Conservation (phyloP, 345 rosid genomes). For the Linum trigynum region DNA sequence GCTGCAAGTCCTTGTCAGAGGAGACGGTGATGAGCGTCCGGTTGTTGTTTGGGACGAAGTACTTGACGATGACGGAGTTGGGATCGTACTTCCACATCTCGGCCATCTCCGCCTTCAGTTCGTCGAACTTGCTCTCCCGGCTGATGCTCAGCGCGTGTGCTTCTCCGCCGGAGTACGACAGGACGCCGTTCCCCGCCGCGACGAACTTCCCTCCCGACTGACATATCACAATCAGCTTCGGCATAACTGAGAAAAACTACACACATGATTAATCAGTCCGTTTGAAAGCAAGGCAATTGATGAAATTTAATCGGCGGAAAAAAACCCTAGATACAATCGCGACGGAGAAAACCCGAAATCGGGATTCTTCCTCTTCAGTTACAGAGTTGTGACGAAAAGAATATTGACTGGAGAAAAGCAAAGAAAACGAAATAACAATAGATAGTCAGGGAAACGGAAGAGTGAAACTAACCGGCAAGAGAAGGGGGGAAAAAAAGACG, state of each 20-base stretch:
- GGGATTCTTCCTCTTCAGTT: neutral
- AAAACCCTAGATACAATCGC: conserved; percentile 1
- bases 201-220: conserved; percentile 22
- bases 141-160: conserved; percentile 19
- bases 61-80: conserved; percentile 11
- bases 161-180: conserved; percentile 21
- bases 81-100: conserved; percentile 21
- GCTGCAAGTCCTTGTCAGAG: conserved; percentile 19
- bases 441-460: neutral
- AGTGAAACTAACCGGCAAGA: neutral
- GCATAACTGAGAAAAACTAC: neutral
- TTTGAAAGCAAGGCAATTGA: neutral
- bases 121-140: conserved; percentile 13
- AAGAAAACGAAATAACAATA: neutral
- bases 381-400: neutral
- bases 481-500: neutral
- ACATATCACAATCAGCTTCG: conserved; percentile 17
- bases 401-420: neutral
- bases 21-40: conserved; percentile 21
- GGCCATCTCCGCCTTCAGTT: conserved; percentile 17
- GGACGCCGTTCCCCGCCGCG: conserved; percentile 14
- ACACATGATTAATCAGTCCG: neutral
- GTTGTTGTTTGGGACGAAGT: conserved; percentile 19
- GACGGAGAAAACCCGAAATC: conserved; percentile 2
- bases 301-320: neutral